Percentiles rank a stretch among this genome's conserved stretches.
Conservation (phyloP, 1,284 basidiomycete species). For the Cutaneotrichosporon cyanovorans region DNA sequence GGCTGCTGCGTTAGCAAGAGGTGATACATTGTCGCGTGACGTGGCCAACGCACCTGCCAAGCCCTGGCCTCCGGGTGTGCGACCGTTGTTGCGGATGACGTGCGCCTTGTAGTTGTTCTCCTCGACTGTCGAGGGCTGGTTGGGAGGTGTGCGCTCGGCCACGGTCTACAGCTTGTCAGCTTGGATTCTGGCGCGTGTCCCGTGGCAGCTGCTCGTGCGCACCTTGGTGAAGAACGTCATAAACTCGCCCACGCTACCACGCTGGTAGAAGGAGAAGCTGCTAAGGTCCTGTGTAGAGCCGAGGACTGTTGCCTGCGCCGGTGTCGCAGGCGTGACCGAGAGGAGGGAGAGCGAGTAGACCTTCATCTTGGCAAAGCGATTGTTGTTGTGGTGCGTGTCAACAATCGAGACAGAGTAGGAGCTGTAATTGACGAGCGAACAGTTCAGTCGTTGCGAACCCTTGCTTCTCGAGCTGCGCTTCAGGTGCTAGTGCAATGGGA, state of each 20-base stretch:
- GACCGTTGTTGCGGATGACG: slow-evolving; percentile 56
- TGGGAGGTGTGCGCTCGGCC: slow-evolving; percentile 75
- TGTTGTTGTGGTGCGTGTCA: neutral
- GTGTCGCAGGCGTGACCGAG: slow-evolving; percentile 37
- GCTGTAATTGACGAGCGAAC: no score
- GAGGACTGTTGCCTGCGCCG: slow-evolving; percentile 55
- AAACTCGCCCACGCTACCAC: slow-evolving; percentile 88
- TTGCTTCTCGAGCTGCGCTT: no score
- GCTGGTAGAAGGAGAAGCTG: slow-evolving; percentile 90
- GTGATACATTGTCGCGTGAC: neutral
- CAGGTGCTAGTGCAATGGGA: no score
- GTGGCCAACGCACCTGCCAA: slow-evolving; percentile 58
- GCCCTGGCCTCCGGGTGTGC: slow-evolving; percentile 33
- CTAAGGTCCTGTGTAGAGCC: slow-evolving; percentile 73
- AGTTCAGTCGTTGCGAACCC: no score
- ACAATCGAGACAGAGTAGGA: no score
- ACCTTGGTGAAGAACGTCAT: slow-evolving; percentile 87
- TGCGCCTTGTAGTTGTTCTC: slow-evolving; percentile 93
- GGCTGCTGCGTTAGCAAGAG: slow-evolving; percentile 51
- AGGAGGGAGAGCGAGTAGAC: slow-evolving; percentile 51
- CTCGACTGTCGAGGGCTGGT: slow-evolving; percentile 86
- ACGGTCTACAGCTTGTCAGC: slow-evolving; percentile 58
- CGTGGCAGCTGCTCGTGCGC: slow-evolving; percentile 52
- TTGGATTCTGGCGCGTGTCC: no score
- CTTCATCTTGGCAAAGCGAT: slow-evolving; percentile 44